These are phyloP conservation scores for Aaosphaeria pasadenensis DNA, from an alignment of 2,329 filamentous ascomycete genomes.

Conservation along the genomic window DNA sequence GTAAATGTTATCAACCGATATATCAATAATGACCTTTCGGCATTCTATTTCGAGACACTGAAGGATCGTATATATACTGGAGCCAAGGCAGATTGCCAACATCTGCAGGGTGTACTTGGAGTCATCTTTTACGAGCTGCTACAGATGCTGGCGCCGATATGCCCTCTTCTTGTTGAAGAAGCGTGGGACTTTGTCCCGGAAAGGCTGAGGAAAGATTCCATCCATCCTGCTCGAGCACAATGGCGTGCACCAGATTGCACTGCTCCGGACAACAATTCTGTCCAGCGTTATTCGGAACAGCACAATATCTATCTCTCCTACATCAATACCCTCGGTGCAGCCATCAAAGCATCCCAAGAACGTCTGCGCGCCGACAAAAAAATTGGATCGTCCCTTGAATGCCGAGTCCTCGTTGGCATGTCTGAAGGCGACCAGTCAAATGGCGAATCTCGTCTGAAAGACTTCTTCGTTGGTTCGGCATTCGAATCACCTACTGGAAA, in stretches of 20 bases:
- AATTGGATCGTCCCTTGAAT: conserved; percentile 79
- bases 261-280: conserved; percentile 4
- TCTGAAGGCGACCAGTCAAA: conserved; percentile 4
- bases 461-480: background rate
- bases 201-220: conserved; percentile 50
- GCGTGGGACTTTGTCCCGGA: conserved; percentile 75
- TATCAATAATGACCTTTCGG: conserved; percentile 78
- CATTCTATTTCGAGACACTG: conserved; percentile 89
- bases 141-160: conserved; percentile 76
- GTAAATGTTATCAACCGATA: conserved; percentile 73
- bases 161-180: conserved; percentile 82
- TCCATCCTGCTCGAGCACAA: conserved; percentile 21
- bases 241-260: conserved; percentile 19
- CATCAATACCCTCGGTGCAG: conserved; percentile 54
- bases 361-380: conserved; percentile 66
- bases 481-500: background rate
- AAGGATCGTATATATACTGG: conserved; percentile 93
- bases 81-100: conserved; percentile 59
- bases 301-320: conserved; percentile 23
- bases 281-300: conserved; percentile 21
- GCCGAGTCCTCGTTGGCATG: conserved; percentile 60
- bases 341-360: conserved; percentile 75
- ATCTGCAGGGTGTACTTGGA: conserved; percentile 56
- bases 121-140: conserved; percentile 69
- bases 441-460: background rate